A percentile compares a stretch with the other conserved stretches of the same genome.
Conservation (phyloP, 192 early-diverging fungal species). For the Gryganskiella cystojenkinii region DNA sequence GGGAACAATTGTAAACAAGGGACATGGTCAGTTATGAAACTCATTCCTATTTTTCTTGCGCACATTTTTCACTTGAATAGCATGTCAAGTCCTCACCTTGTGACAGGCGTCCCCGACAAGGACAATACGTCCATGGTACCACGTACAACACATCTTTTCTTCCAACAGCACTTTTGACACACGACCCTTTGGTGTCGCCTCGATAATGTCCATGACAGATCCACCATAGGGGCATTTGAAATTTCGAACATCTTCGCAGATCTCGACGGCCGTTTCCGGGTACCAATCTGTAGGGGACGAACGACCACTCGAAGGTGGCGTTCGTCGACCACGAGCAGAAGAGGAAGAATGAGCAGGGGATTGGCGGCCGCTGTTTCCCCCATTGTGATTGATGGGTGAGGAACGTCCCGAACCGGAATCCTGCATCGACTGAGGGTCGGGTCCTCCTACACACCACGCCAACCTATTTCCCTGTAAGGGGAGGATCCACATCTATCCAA, state of each 20-base stretch:
- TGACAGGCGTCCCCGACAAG: conserved; percentile 35
- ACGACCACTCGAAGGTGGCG: too few species aligned
- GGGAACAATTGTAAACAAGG: not conserved
- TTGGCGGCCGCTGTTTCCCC: conserved; percentile 1
- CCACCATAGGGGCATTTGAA: conserved; percentile 52
- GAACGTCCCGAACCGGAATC: conserved; percentile 1
- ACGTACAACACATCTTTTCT: conserved; percentile 46
- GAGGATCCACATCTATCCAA: conserved; percentile 47
- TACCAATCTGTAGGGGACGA: conserved; percentile 24
- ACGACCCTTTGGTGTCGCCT: conserved; percentile 40
- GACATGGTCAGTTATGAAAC: not conserved
- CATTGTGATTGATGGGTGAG: not conserved
- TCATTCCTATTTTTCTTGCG: too few species aligned
- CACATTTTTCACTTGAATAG: too few species aligned
- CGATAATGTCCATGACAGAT: conserved; percentile 49
- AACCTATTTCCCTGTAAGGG: conserved; percentile 46
- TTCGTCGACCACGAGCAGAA: conserved; percentile 4
- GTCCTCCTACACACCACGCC: conserved; percentile 52
- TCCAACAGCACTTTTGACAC: conserved; percentile 44
- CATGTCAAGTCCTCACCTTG: too few species aligned
- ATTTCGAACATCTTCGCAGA: conserved; percentile 50
- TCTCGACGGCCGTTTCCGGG: conserved; percentile 45
- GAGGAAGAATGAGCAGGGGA: too few species aligned
- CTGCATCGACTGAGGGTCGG: conserved; percentile 35
- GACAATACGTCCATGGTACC: conserved; percentile 47